These are phyloP conservation scores for Tulasnella sp. DNA, from an alignment of 768 basidiomycete species.

Conservation along the genomic window DNA sequence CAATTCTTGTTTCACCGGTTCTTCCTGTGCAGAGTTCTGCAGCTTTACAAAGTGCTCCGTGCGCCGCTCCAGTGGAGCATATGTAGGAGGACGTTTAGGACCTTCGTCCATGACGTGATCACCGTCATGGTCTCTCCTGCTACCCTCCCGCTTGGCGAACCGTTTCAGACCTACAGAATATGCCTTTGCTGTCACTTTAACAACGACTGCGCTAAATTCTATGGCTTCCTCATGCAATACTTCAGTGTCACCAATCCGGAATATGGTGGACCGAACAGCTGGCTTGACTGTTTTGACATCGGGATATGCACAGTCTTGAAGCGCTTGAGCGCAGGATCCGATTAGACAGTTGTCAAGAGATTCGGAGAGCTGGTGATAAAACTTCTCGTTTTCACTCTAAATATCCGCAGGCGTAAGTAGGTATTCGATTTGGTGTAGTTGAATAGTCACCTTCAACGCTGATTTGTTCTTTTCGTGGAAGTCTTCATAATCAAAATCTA, in stretches of 20 bases:
- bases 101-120: constrained; percentile 22
- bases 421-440: not conserved
- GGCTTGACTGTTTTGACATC: constrained; percentile 60
- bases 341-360: constrained; percentile 38
- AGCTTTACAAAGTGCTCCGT: constrained; percentile 47
- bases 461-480: constrained; percentile 58
- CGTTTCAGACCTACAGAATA: constrained; percentile 72
- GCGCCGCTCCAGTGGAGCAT: constrained; percentile 31
- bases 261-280: constrained; percentile 42
- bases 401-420: not conserved
- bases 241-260: constrained; percentile 69
- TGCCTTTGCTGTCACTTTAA: constrained; percentile 63
- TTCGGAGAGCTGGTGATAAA: constrained; percentile 39
- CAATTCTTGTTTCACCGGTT: constrained; percentile 24
- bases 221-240: constrained; percentile 55
- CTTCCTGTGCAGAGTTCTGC: constrained; percentile 2
- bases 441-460: constrained; percentile 47
- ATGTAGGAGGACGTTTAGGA: no score
- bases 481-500: constrained; percentile 75
- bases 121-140: constrained; percentile 25
- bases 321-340: constrained; percentile 51
- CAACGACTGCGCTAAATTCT: constrained; percentile 56
- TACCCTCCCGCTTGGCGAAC: constrained; percentile 25
- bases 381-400: constrained; percentile 65
- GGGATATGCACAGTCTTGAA: constrained; percentile 47